Evolutionary conservation across 2,329 filamentous ascomycete species (phyloP), one percentile per base, ranked within the genome.

Genomic region (Thielaviopsis ethacetica): DNA sequence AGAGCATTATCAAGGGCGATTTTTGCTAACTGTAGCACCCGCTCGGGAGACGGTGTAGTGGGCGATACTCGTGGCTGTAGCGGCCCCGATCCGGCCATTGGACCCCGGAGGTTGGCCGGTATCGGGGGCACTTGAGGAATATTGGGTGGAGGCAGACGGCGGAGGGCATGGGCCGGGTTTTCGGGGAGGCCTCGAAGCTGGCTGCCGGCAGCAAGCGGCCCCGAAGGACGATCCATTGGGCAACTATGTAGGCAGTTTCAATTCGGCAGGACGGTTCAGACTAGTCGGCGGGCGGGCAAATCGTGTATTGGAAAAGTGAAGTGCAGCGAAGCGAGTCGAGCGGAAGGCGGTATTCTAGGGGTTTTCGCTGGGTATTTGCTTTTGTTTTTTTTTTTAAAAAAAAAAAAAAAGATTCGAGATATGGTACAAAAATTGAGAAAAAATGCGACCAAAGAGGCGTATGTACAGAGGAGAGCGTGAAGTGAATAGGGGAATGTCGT

Each of bases 1-100:
- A 85, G 73, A 58, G 85, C 84, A 65, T 76, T 77, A 62, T 78
- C 77, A 78, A 88, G 85, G 52, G 83, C 82, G 65, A 85, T 81
- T 64, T 78, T 78, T 41, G 82, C 82, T 54, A 86, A 75, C 59
- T 74, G 74, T 56, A 88, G 80, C 63, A 88, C 82, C 68, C 88
- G 82, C 19, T 62, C 62, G 5, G 57, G 50, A 1, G 61, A 59
- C n/a, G 62, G 61, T 51, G 73, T 73, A 47, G 83, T 72, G 19
- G 83, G 78, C 71, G 73, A 4, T 69, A 72, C 26, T 41, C 62
- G 24, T 21, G 54, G 51, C 49, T 59, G 54, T 50, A 44, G 38
- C 24, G 41, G 41, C 22, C 52, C 24, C 22, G 51, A 24, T 19
- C 34, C 15, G 5, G 56, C 55, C 41, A 50, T 47, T 2, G 54